Evolutionary conservation across 192 early-diverging fungal genomes (phyloP).

Genomic region (Rhizophagus sp.): DNA sequence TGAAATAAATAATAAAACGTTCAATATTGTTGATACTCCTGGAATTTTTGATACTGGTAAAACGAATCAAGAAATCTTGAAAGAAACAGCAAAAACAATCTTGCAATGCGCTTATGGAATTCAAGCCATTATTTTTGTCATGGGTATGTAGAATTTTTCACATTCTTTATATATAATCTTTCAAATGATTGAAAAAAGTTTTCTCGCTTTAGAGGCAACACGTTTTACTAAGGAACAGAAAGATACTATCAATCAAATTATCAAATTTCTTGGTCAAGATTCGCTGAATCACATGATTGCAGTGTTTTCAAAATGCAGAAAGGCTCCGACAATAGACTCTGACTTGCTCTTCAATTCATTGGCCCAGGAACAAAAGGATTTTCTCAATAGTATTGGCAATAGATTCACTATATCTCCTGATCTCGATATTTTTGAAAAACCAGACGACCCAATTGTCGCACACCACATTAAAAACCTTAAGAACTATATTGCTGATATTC

Average conservation of each 20-base stretch:
- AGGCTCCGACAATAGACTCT: neutral
- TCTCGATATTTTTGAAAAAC: neutral
- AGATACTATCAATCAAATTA: neutral
- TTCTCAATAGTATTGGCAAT: neutral
- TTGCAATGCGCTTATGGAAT: neutral
- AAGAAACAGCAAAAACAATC: neutral
- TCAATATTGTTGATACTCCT: neutral
- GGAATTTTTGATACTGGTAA: slow-evolving; percentile 4
- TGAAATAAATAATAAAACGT: neutral
- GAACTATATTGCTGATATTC: too few species aligned
- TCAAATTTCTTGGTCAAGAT: neutral
- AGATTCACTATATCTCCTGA: neutral
- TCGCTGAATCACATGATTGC: neutral
- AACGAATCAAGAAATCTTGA: neutral
- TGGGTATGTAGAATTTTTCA: neutral
- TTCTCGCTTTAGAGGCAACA: neutral
- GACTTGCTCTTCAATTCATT: neutral
- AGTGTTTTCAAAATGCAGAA: neutral
- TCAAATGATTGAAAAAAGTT: neutral
- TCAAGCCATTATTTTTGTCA: slow-evolving; percentile 4
- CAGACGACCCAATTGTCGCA: neutral
- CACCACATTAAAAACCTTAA: neutral
- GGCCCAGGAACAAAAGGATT: neutral
- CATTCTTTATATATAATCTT: too few species aligned
- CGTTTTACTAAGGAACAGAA: neutral